Evolutionary conservation across 2,329 filamentous ascomycete species (phyloP), one percentile per base, ranked within the genome.

Genomic region (Kalaharituber pfeilii): DNA sequence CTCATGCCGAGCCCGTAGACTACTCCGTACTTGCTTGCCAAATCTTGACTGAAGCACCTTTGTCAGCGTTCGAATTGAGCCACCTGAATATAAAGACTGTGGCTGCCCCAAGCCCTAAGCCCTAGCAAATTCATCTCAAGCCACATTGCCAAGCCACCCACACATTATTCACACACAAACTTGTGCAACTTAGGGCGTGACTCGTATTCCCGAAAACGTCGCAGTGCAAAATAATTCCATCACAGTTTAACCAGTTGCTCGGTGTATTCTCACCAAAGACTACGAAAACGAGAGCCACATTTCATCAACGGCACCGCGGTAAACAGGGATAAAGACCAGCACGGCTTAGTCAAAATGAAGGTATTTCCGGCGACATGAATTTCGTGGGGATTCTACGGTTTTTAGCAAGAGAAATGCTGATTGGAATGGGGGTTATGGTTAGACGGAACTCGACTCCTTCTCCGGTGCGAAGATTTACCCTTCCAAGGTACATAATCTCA

Each of bases 381-480:
- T 8, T 25, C 5, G 42, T 15, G 42, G 22, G 18, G 42, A 47
- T n/a, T n/a, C n/a, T n/a, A n/a, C n/a, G 11, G 13, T 20, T 20
- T 1, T 15, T 11, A 20, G 42, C n/a, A 22, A 20, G 15, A 4
- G 3, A 47, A 47, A 47, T 47, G 42, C 42, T 47, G 42, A 47
- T 47, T 20, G 42, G 42, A 24, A n/a, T n/a, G n/a, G 18, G 42
- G 42, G 33, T 39, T 15, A 2, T 39, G 11, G 42, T 51, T 47
- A 64, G 62, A 62, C 62, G 56, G 62, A 64, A 61, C 59, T 62
- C 45, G 62, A 64, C 62, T 59, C 62, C 51, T 64, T 64, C 55
- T 58, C 55, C 44, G 59, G 59, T 53, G 59, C 59, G 39, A 62
- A 64, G 56, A 60, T 62, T 52, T 63, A 58, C 57, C 59, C 58